Conservation (phyloP, 2,329 filamentous ascomycete species). For the Trichoderma cornu-damae region DNA sequence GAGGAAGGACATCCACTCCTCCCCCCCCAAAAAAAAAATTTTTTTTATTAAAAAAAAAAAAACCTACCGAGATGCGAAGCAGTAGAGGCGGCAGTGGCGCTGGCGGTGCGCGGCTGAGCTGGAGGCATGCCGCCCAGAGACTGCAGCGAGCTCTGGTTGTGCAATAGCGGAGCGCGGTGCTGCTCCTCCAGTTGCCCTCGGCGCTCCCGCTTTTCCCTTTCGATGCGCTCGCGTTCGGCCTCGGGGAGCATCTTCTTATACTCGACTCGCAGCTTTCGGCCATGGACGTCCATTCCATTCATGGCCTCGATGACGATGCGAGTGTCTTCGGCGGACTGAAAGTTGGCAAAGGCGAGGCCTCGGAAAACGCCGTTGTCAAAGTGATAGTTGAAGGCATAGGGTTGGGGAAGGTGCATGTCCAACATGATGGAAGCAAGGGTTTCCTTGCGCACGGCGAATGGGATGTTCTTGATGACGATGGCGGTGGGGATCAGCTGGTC, state of each 20-base stretch:
- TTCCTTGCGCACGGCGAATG: constrained; percentile 97
- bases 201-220: constrained; percentile 93
- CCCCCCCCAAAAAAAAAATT: too few relatives aligned
- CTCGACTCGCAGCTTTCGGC: constrained; percentile 89
- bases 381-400: constrained; percentile 99
- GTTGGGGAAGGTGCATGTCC: constrained; percentile 84
- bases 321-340: constrained; percentile 92
- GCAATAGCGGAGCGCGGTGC: constrained; percentile 72
- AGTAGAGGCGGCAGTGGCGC: constrained; percentile 23
- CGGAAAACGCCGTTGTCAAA: constrained; percentile 98
- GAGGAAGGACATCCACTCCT: too few relatives aligned
- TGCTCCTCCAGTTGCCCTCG: constrained; percentile 96
- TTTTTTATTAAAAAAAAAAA: constrained; percentile 19
- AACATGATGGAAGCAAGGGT: constrained; percentile 91
- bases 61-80: constrained; percentile 39
- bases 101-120: constrained; percentile 49
- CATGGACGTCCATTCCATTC: constrained; percentile 94
- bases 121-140: constrained; percentile 63
- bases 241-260: constrained; percentile 99
- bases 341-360: constrained; percentile 95
- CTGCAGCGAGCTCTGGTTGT: constrained; percentile 81
- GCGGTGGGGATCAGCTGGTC: constrained; percentile 96
- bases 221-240: constrained; percentile 90
- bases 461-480: constrained; percentile 99
- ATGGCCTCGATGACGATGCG: constrained; percentile 85